Evolutionary conservation across 129 eudicot genomes (phyloP), one percentile per base, ranked within the genome.

Genomic region (Flaveria linearis): DNA sequence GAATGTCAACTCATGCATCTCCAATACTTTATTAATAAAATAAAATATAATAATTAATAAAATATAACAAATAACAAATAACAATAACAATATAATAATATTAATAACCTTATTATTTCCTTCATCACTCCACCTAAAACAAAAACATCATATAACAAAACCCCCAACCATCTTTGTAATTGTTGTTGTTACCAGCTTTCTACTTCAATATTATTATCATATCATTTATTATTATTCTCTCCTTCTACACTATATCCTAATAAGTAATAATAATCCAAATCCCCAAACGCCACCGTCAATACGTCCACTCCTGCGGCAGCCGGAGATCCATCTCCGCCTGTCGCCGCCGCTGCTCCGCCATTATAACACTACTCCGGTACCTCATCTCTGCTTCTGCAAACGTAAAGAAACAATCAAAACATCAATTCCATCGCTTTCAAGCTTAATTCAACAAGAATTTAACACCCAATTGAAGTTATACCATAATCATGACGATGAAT

Each of bases 241-340:
- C 8, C 26, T n/a, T 47, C n/a, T 60, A 23, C 57, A 33, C 52
- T 50, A 49, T 42, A 8, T 15, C 78, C 79, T 45, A 13, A 53
- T 49, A 12, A 52, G 71, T 45, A 13, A 53, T 49, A 12, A 12
- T 49, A 13, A 49, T 64, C 36, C 75, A 77, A 42, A 14, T 50
- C 46, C 58, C 66, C 68, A 16, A 50, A 9, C 7, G 4, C 55
- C 62, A 46, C 43, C 61, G 16, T 79, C 77, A 93, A 72, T 93
- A 93, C 50, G 91, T 90, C 98, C 98, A 93, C 66, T 93, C 98
- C 18, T 78, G 86, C 16, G 98, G 98, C 47, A 93, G 85, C 73
- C 85, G 84, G 55, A 87, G 66, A 47, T 88, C 97, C 50, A 25
- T 80, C 18, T 58, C 84, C 30, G 22, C 69, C 18, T 42, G 52